phyloP scores from a whole-genome alignment of 768 basidiomycete species.

The Russula olivacea region DNA sequence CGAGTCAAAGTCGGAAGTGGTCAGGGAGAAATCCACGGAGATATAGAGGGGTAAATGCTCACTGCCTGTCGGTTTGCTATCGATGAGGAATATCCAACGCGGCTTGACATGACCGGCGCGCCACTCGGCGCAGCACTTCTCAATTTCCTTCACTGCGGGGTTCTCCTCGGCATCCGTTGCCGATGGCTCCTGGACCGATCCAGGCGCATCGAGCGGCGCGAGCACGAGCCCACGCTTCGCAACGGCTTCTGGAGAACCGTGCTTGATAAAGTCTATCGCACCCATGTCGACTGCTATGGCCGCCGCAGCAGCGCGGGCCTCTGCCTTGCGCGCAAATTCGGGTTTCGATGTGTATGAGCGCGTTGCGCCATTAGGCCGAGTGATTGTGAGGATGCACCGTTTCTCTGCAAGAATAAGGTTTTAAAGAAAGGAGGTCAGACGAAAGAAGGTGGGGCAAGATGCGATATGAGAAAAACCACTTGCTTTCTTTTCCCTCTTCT shows the following conservation, averaged over 20 bases:
- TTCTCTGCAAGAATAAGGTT: slow-evolving; percentile 36
- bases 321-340: slow-evolving; percentile 40
- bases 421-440: background rate
- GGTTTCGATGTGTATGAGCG: slow-evolving; percentile 51
- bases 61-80: slow-evolving; percentile 43
- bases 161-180: slow-evolving; percentile 17
- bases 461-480: background rate
- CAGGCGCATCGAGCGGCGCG: slow-evolving; percentile 30
- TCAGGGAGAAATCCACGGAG: background rate
- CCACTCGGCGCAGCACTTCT: slow-evolving; percentile 51
- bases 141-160: slow-evolving; percentile 40
- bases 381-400: slow-evolving; percentile 58
- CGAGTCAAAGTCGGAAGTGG: background rate
- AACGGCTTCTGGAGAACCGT: slow-evolving; percentile 38
- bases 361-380: slow-evolving; percentile 44
- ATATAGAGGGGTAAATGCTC: background rate
- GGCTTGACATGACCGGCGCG: slow-evolving; percentile 46
- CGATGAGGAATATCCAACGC: slow-evolving; percentile 47
- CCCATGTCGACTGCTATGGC: slow-evolving; percentile 52
- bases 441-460: background rate
- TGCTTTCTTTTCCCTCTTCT: slow-evolving; percentile 20
- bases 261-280: slow-evolving; percentile 51
- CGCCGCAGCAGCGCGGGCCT: slow-evolving; percentile 51
- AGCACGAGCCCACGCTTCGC: slow-evolving; percentile 34
- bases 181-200: slow-evolving; percentile 11